A percentile compares a stretch with the other conserved stretches of the same genome.
phyloP scores from a whole-genome alignment of 75 land plant species.

The Selaginella moellendorffii region DNA sequence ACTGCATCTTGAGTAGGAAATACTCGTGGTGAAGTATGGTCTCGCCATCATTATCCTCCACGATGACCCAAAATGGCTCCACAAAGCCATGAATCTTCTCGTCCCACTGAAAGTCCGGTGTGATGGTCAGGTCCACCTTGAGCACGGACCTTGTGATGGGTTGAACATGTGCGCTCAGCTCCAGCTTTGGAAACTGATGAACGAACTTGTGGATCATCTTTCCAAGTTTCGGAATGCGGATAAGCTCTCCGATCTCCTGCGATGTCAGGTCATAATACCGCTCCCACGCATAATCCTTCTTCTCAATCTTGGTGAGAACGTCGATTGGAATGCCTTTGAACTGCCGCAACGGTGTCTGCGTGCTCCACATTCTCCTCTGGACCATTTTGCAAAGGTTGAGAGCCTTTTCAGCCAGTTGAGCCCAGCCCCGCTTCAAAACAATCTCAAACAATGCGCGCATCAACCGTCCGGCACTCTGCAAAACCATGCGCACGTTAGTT shows the following conservation, averaged over 20 bases:
- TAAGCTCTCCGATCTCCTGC: conserved; percentile 85
- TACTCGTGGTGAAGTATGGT: conserved; percentile 89
- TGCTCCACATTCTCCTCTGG: conserved; percentile 83
- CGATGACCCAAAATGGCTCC: conserved; percentile 92
- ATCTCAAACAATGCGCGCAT: conserved; percentile 88
- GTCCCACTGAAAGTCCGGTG: conserved; percentile 96
- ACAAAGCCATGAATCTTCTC: conserved; percentile 85
- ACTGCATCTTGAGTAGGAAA: conserved; percentile 88
- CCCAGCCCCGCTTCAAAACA: conserved; percentile 84
- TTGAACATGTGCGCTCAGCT: conserved; percentile 67
- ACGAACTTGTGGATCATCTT: conserved; percentile 59
- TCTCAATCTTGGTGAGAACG: conserved; percentile 70
- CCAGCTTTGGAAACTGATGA: conserved; percentile 87
- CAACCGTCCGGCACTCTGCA: conserved; percentile 79
- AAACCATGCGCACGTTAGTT: not conserved
- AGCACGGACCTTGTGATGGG: conserved; percentile 82
- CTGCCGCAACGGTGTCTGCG: conserved; percentile 90
- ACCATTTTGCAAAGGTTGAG: conserved; percentile 86
- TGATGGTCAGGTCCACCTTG: conserved; percentile 75
- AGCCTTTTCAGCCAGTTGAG: conserved; percentile 78
- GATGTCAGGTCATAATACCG: conserved; percentile 87
- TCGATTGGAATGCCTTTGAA: conserved; percentile 83
- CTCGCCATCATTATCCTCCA: conserved; percentile 97
- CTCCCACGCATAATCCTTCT: conserved; percentile 90
- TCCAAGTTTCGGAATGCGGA: conserved; percentile 67